Evolutionary conservation across 2,329 filamentous ascomycete genomes (phyloP), one percentile per base, ranked within the genome.

Genomic region (Parascedosporium putredinis): DNA sequence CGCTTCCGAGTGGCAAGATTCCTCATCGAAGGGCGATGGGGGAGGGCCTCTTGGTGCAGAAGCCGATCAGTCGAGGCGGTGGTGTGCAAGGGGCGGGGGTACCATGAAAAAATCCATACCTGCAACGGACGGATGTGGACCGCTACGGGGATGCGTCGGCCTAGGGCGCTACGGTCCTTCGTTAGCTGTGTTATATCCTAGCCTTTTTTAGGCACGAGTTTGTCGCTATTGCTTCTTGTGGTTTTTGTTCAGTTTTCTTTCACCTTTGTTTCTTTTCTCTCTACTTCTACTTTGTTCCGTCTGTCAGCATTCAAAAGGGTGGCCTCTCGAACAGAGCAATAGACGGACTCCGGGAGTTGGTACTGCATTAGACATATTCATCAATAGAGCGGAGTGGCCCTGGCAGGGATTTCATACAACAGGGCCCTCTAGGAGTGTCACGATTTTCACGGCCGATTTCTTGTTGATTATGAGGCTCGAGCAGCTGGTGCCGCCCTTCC

Each of bases 311-410:
- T 55, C 16, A 23, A 46, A 55, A 55, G 52, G 54, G 57, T 58
- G 58, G 54, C 58, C 51, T 48, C 56, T 55, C 25, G 31, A 50
- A 49, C 34, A 45, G 40, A 46, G 43, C 31, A 51, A 51, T 50
- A 50, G 55, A 54, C 54, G 49, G 38, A 42, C 38, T 42, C 38
- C 38, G 38, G 59, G 59, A 60, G 59, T 61, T 61, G 58, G 56
- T 53, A 55, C 52, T 58, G 56, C 58, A 58, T 61, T 59, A 61
- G 59, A 60, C 49, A 38, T 50, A 34, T 50, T 47, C 42, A 46
- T 50, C 43, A 40, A 50, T 50, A 50, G 49, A 50, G 47, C 36
- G 34, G 40, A 31, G 38, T 34, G 47, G 38, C 47, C 36, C 47
- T 45, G 47, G 40, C 38, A 45, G 47, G 40, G 38, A 45, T 48